Percentiles rank a stretch among this genome's conserved stretches.
phyloP scores from a whole-genome alignment of 2,329 filamentous ascomycete genomes.

The Talaromyces rugulosus region DNA sequence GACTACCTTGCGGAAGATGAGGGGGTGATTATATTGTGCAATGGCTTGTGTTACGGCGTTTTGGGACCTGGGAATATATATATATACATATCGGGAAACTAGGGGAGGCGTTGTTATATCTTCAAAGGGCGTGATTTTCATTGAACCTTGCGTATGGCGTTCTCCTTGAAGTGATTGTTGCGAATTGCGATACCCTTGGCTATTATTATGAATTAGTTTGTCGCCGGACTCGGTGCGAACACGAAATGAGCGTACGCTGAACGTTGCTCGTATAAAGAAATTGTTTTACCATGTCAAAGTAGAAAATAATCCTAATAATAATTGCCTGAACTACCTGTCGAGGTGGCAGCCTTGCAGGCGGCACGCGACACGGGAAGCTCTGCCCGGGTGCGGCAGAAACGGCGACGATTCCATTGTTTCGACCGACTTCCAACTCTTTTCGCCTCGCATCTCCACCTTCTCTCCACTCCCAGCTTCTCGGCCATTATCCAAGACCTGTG shows the following conservation, averaged over 20 bases:
- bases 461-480: background rate
- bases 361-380: background rate
- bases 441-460: background rate
- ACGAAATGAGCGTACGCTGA: background rate
- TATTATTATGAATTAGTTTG: background rate
- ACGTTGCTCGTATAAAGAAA: background rate
- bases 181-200: background rate
- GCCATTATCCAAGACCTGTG: background rate
- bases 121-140: background rate
- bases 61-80: background rate
- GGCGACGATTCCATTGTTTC: conserved; percentile 2
- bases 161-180: background rate
- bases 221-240: background rate
- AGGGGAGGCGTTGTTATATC: background rate
- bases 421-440: conserved; percentile 9
- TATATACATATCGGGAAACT: background rate
- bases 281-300: background rate
- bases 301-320: background rate
- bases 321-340: background rate
- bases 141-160: background rate
- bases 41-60: conserved; percentile 5
- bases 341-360: background rate
- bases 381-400: background rate
- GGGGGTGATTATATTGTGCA: conserved; percentile 48
- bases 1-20: conserved; percentile 65